Base-by-base conservation (phyloP, 139 green algal genomes). In the Coelastrella sp. region DNA sequence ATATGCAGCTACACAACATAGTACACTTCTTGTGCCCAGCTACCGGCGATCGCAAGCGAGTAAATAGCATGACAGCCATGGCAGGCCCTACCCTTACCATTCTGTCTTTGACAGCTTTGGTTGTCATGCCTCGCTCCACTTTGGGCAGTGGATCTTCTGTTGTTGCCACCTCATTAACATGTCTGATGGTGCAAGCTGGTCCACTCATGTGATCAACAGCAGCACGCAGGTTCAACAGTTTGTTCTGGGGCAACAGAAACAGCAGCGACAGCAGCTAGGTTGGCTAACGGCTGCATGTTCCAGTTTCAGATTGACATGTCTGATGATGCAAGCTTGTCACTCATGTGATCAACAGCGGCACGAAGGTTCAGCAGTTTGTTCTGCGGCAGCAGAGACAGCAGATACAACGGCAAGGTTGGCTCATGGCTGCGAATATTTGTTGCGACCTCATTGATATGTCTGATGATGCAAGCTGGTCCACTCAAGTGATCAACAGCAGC, bases 161-260 rank as follows among this genome's bases (percentile, higher is more conserved):
- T 75, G 85, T 89, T 61, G 85, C 85, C 57, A 83, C 73, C 57
- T 54, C 68, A 3, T 81, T 47, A 22, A 89, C 85, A 7, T 83
- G 32, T 19, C 60, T 68, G 17, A 89, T 71, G 4, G 84, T 64
- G 17, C 84, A 89, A 1, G 84, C 84, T 13, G 20, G 68, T 14
- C 73, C 73, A 83, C n/a, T 58, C 58, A 83, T 61, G 85, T 89
- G 85, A 73, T 89, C 85, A 13, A 89, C 85, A 58, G 73, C 73
- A 32, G 85, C 73, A 81, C 85, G 85, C 20, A 89, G 73, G 17
- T 61, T 89, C 57, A 89, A 4, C 57, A 57, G 65, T 65, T 78
- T 68, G 16, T 59, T 32, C 57, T 57, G 79, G 57, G 59, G 79
- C 19, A 56, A 58, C 61, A 76, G 17, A 7, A 85, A 23, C 80